Conservation (phyloP, 768 basidiomycete species). For the Suillus paluster region DNA sequence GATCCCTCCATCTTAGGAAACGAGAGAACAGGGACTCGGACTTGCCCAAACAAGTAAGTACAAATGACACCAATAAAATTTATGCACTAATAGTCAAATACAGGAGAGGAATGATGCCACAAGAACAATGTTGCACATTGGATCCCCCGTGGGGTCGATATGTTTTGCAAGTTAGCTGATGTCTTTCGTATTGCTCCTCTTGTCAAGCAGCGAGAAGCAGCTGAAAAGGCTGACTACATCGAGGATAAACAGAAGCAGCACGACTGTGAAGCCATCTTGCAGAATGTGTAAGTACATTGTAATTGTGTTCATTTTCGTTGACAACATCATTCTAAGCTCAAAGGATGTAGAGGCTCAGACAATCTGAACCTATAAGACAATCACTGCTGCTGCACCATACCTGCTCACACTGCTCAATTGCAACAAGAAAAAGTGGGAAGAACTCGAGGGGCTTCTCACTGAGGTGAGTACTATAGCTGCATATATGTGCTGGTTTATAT, state of each 20-base stretch:
- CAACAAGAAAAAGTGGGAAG: neutral
- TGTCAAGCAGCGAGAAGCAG: neutral
- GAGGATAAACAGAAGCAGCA: neutral
- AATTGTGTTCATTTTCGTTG: neutral
- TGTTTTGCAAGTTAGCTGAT: constrained; percentile 11
- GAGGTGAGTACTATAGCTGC: neutral
- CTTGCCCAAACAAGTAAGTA: neutral
- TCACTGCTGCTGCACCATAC: neutral
- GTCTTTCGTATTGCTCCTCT: neutral
- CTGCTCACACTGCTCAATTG: neutral
- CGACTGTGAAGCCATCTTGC: neutral
- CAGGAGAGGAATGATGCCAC: neutral
- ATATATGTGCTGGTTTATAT: neutral
- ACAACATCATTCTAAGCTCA: neutral
- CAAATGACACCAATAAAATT: too few relatives aligned
- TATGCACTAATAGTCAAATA: neutral
- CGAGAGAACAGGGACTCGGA: neutral
- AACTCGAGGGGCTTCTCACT: neutral
- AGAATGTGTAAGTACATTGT: neutral
- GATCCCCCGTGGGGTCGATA: constrained; percentile 5
- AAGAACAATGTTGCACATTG: constrained; percentile 8
- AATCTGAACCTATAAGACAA: neutral
- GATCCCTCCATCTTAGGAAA: neutral
- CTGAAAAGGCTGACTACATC: neutral
- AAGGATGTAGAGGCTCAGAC: neutral